phyloP scores from a whole-genome alignment of 2,329 filamentous ascomycete genomes.

The Fusarium drepaniforme region DNA sequence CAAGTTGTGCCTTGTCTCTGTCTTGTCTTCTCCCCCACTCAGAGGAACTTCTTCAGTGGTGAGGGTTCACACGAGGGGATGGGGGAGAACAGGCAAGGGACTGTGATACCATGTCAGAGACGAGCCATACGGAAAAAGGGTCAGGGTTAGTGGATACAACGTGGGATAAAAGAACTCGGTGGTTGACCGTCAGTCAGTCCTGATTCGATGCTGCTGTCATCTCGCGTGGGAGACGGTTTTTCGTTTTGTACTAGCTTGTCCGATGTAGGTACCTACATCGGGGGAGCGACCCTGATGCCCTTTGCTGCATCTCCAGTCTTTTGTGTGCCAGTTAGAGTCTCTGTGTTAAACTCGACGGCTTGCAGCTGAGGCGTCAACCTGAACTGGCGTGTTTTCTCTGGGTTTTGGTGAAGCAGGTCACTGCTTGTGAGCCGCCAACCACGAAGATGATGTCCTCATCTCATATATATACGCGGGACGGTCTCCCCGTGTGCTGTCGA shows the following conservation, averaged over 20 bases:
- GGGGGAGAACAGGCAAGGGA: background rate
- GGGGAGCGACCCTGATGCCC: background rate
- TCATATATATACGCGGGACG: background rate
- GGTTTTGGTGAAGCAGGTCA: background rate
- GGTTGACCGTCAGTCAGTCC: background rate
- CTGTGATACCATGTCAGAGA: background rate
- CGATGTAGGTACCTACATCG: background rate
- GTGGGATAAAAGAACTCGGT: slow-evolving; percentile 3
- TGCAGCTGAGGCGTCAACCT: background rate
- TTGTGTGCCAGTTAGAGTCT: background rate
- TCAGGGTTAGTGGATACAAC: background rate
- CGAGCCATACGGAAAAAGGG: background rate
- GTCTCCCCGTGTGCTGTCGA: background rate
- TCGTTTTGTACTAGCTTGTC: background rate
- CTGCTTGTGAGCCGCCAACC: background rate
- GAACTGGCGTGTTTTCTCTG: background rate
- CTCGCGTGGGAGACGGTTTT: background rate
- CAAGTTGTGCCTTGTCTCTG: background rate
- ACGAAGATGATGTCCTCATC: background rate
- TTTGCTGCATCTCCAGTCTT: background rate
- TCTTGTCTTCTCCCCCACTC: background rate
- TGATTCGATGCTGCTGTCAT: background rate
- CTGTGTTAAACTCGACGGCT: background rate
- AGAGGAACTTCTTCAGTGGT: background rate
- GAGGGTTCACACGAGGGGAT: background rate